Base-by-base conservation (phyloP, 495 filamentous ascomycete species). In the Trichocladium antarcticum region DNA sequence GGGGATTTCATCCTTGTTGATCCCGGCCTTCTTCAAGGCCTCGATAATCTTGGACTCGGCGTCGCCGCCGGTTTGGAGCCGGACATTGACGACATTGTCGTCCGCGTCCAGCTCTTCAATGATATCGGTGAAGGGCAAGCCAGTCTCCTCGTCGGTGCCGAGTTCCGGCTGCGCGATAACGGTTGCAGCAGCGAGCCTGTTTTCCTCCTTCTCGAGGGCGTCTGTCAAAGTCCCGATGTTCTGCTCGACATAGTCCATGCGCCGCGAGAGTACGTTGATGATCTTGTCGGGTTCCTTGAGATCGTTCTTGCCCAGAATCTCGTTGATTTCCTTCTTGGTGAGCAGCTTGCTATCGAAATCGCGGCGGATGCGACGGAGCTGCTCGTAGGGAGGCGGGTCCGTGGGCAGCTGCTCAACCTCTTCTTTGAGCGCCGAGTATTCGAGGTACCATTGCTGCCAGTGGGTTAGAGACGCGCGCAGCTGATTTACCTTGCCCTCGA, bases 91-190 rank as follows among this genome's bases (percentile, higher is more conserved):
- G 10, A 97, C 74, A 57, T 95, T 90, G 15, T 79, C 92, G 15
- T 95, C 81, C 16, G 95, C 90, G 62, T 98, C 92, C 38, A 98
- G 70, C 67, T 95, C 83, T 64, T 98, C 90, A 36, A 81, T 66
- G 50, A 98, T 96, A 45, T 96, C 90, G 17, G 79, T 85, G 44
- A 95, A 73, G 3, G 87, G 83, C 38, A 89, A 42, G 62, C 50
- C 81, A 70, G 35, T 65, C 53, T 63, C 63, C 29, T 83, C 82
- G 47, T 84, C 83, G 32, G 75, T 76, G 17, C 65, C 71, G 4
- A 66, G 67, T 49, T 74, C 70, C 1, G 68, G 71, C 14, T 70
- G 60, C 16, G 66, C 69, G 29, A 74, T 56, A 11, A 75, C 65
- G 0, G 49, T 59, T 2, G 67, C 68, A 3, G 74, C 74, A 6